phyloP scores from a whole-genome alignment of 2,329 filamentous ascomycete species.

The Cladophialophora yegresii region DNA sequence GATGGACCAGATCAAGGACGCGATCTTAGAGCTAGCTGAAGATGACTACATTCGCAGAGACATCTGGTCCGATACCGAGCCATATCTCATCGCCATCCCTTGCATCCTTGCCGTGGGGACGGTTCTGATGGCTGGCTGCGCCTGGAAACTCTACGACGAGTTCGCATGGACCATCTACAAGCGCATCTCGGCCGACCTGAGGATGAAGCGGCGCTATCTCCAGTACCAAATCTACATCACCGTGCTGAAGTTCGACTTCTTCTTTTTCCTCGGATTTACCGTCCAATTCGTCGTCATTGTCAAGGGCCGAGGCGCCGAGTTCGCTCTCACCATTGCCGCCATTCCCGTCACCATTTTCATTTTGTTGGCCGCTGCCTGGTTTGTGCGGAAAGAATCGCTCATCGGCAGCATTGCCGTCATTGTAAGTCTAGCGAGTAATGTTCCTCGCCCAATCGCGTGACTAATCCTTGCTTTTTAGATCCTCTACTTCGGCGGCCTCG shows the following conservation, averaged over 20 bases:
- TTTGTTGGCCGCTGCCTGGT: constrained; percentile 79
- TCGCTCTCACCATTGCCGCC: constrained; percentile 81
- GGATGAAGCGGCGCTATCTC: constrained; percentile 94
- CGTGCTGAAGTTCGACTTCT: constrained; percentile 97
- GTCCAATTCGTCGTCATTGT: constrained; percentile 97
- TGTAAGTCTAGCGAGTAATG: constrained; percentile 45
- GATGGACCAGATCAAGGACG: constrained; percentile 81
- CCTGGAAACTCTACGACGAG: constrained; percentile 96
- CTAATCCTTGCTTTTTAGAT: constrained; percentile 47
- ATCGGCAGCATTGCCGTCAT: constrained; percentile 76
- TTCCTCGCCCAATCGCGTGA: not conserved
- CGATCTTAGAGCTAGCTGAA: constrained; percentile 59
- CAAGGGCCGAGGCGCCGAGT: constrained; percentile 69
- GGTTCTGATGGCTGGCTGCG: constrained; percentile 69
- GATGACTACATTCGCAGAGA: constrained; percentile 52
- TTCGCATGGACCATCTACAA: constrained; percentile 99
- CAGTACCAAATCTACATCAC: constrained; percentile 99
- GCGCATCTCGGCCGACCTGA: constrained; percentile 94
- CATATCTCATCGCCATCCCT: constrained; percentile 82
- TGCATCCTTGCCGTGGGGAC: constrained; percentile 77
- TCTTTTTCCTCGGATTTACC: constrained; percentile 99
- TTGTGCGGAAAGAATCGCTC: constrained; percentile 79
- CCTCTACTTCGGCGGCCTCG: constrained; percentile 83
- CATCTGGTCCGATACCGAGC: constrained; percentile 70
- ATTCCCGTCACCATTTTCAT: constrained; percentile 90